A percentile compares a stretch with the other conserved stretches of the same genome.
Evolutionary conservation across 352 stramenopile species (phyloP).

Genomic region (Lagenidium giganteum): DNA sequence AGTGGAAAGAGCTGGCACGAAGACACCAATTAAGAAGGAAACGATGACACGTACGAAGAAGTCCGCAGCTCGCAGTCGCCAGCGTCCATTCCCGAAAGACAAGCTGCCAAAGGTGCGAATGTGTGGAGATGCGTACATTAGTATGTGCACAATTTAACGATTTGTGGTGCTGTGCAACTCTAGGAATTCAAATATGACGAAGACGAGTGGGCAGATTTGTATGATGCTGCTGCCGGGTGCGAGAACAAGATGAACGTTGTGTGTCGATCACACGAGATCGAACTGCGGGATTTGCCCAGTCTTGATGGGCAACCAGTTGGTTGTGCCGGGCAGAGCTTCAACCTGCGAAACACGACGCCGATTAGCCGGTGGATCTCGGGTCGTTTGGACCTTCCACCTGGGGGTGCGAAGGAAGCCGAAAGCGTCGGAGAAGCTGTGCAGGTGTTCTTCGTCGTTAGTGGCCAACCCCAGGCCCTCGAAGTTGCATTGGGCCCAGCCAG

Average conservation of each 20-base stretch:
- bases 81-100: constrained; percentile 31
- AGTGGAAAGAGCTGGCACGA: constrained; percentile 56
- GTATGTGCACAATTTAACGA: not conserved
- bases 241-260: constrained; percentile 82
- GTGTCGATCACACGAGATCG: constrained; percentile 64
- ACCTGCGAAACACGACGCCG: constrained; percentile 51
- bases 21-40: constrained; percentile 45
- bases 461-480: constrained; percentile 81
- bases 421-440: constrained; percentile 91
- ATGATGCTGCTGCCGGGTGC: constrained; percentile 40
- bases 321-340: constrained; percentile 87
- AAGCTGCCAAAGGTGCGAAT: constrained; percentile 55
- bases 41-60: constrained; percentile 26
- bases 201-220: constrained; percentile 72
- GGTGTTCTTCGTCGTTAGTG: constrained; percentile 91
- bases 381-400: constrained; percentile 87
- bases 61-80: constrained; percentile 19
- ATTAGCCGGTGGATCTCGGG: constrained; percentile 89
- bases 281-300: constrained; percentile 63
- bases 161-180: not conserved
- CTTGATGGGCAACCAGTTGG: constrained; percentile 42
- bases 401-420: constrained; percentile 94
- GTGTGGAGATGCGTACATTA: too few relatives aligned
- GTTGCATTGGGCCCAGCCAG: constrained; percentile 62
- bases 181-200: constrained; percentile 39